Evolutionary conservation across 257 asterid species (phyloP).

Genomic region (Vinca minor): DNA sequence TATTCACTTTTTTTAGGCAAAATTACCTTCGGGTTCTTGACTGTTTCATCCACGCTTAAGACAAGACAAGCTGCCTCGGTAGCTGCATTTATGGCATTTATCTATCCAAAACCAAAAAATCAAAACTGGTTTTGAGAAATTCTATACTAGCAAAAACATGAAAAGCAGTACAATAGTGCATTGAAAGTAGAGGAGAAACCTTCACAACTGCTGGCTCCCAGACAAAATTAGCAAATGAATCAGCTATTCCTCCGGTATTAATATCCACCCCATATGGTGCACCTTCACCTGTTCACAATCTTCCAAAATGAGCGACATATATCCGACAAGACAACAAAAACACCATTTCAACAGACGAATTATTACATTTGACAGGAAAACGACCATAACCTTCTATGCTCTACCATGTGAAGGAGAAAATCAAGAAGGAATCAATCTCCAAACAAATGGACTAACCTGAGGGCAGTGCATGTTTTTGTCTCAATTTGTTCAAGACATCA

Average conservation of each 20-base stretch:
- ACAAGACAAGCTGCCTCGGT: constrained; percentile 89
- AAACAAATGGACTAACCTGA: constrained; percentile 48
- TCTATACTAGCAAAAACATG: not conserved
- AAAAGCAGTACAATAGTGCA: not conserved
- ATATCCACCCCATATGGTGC: constrained; percentile 54
- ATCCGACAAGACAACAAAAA: not conserved
- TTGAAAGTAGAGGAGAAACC: constrained; percentile 27
- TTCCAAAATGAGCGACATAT: constrained; percentile 2
- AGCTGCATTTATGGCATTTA: constrained; percentile 86
- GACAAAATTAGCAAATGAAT: constrained; percentile 69
- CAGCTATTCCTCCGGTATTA: constrained; percentile 53
- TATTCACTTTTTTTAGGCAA: not conserved
- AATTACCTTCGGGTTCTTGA: constrained; percentile 77
- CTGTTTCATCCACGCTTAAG: constrained; percentile 78
- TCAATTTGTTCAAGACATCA: constrained; percentile 86
- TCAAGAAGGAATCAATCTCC: not conserved
- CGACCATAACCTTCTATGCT: not conserved
- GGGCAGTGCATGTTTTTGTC: constrained; percentile 90
- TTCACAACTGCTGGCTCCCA: constrained; percentile 92
- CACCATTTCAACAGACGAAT: too few relatives aligned
- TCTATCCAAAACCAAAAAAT: constrained; percentile 28
- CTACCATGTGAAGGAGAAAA: not conserved
- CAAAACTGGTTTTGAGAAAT: not conserved
- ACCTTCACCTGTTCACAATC: constrained; percentile 38
- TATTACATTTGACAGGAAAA: not conserved